These are phyloP conservation scores for Rhizopogon vinicolor DNA, from an alignment of 768 basidiomycete species.

Conservation along the genomic window DNA sequence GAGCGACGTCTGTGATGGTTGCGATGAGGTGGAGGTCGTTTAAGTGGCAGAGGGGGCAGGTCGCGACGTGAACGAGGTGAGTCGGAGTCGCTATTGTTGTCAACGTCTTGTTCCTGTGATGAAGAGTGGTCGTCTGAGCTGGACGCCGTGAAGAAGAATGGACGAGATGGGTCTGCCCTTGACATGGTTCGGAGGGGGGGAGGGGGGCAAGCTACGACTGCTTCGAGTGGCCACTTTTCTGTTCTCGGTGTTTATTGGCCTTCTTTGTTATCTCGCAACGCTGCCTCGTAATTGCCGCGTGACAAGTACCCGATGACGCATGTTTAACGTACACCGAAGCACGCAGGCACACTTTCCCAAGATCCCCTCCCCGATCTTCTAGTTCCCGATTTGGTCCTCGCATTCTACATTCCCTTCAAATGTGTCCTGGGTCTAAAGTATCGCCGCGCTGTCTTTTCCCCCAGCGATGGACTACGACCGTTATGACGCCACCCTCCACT, in stretches of 20 bases:
- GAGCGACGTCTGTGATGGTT: neutral
- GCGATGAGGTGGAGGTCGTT: conserved; percentile 16
- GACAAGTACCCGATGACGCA: neutral
- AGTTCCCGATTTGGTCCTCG: neutral
- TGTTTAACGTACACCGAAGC: neutral
- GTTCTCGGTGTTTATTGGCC: neutral
- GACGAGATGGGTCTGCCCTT: conserved; percentile 24
- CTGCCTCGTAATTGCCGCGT: neutral
- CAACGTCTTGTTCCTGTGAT: conserved; percentile 12
- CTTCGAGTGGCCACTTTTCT: no score
- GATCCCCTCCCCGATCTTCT: conserved; percentile 1
- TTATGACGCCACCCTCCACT: conserved; percentile 26
- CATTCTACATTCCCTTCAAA: conserved; percentile 1
- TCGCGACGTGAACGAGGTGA: neutral
- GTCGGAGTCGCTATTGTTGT: conserved; percentile 27
- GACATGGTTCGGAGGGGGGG: conserved; percentile 13
- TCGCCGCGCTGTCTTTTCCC: neutral
- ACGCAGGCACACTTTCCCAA: neutral
- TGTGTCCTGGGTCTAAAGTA: neutral
- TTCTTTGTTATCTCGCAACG: neutral
- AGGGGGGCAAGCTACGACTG: neutral
- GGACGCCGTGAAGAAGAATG: conserved; percentile 29
- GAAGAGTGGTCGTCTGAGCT: conserved; percentile 16
- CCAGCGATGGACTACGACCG: conserved; percentile 27
- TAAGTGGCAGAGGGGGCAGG: no score